Evolutionary conservation across 139 green algal genomes (phyloP).

Genomic region (Chlamydomonas applanata): DNA sequence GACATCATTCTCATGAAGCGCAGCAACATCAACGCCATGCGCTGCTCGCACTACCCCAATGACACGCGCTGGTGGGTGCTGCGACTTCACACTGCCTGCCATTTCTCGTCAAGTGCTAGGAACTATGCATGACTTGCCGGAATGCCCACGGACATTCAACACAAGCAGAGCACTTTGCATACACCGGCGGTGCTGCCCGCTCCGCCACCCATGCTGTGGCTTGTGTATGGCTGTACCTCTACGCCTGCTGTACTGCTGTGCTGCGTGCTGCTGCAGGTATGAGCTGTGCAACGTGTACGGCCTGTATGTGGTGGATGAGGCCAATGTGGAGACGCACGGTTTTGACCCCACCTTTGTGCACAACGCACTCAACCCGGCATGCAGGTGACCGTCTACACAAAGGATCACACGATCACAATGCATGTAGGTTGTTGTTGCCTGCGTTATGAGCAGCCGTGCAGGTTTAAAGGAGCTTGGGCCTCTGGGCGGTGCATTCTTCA

Average conservation of each 20-base stretch:
- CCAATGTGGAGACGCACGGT: conserved; percentile 97
- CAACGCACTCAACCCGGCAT: conserved; percentile 70
- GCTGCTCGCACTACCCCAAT: conserved; percentile 96
- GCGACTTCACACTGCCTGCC: neutral
- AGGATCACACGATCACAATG: too few species aligned
- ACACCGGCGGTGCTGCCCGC: too few species aligned
- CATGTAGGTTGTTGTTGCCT: too few species aligned
- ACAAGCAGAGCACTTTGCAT: too few species aligned
- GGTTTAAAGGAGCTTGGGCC: neutral
- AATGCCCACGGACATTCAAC: too few species aligned
- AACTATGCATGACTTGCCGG: too few species aligned
- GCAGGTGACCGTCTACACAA: too few species aligned
- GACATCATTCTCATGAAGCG: conserved; percentile 94
- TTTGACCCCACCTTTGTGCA: conserved; percentile 83
- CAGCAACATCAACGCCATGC: conserved; percentile 94
- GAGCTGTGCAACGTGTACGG: conserved; percentile 85
- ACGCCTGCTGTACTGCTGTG: neutral
- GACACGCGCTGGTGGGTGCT: conserved; percentile 67
- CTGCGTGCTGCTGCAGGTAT: conserved; percentile 56
- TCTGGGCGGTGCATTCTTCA: neutral
- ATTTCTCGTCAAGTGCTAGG: too few species aligned
- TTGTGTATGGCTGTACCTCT: neutral
- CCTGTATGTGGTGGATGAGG: conserved; percentile 94
- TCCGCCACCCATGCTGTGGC: too few species aligned
- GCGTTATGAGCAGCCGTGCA: too few species aligned